These are phyloP conservation scores for Yarrowia porcina DNA, from an alignment of 805 yeast genomes.

Conservation along the genomic window DNA sequence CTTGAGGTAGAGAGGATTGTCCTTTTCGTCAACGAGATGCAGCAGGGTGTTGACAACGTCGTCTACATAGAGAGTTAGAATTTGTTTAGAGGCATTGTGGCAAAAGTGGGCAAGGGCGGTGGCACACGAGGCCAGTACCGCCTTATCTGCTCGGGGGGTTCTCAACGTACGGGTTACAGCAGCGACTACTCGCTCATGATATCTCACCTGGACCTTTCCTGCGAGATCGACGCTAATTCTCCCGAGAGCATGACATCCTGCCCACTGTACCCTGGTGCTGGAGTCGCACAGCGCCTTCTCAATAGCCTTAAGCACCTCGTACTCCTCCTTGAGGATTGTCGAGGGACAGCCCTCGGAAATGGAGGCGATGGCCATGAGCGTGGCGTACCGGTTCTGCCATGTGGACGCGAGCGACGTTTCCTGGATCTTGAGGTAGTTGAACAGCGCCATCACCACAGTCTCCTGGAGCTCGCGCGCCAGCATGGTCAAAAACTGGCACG, in stretches of 20 bases:
- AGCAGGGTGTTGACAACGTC: conserved; percentile 69
- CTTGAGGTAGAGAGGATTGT: conserved; percentile 72
- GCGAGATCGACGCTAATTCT: conserved; percentile 97
- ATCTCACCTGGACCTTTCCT: conserved; percentile 75
- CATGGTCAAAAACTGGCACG: conserved; percentile 17
- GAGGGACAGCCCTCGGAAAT: conserved; percentile 98
- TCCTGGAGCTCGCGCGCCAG: conserved; percentile 17
- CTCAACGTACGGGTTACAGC: conserved; percentile 47
- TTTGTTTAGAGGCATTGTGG: conserved; percentile 84
- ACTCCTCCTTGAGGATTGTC: conserved; percentile 75
- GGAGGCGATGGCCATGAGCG: conserved; percentile 91
- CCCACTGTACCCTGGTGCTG: conserved; percentile 94
- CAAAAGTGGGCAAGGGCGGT: conserved; percentile 96
- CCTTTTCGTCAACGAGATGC: conserved; percentile 74
- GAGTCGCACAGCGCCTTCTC: conserved; percentile 79
- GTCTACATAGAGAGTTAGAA: conserved; percentile 87
- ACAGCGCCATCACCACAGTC: conserved; percentile 4
- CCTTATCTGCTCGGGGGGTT: conserved; percentile 69
- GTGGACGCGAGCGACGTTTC: conserved; percentile 7
- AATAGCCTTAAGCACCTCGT: conserved; percentile 76
- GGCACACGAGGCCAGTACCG: conserved; percentile 96
- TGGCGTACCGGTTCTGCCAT: conserved; percentile 98
- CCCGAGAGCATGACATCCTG: conserved; percentile 94
- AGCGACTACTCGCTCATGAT: conserved; percentile 78
- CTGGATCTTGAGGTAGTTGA: conserved; percentile 12